Evolutionary conservation across 352 stramenopile genomes (phyloP).

Genomic region (Pythium aquatile): DNA sequence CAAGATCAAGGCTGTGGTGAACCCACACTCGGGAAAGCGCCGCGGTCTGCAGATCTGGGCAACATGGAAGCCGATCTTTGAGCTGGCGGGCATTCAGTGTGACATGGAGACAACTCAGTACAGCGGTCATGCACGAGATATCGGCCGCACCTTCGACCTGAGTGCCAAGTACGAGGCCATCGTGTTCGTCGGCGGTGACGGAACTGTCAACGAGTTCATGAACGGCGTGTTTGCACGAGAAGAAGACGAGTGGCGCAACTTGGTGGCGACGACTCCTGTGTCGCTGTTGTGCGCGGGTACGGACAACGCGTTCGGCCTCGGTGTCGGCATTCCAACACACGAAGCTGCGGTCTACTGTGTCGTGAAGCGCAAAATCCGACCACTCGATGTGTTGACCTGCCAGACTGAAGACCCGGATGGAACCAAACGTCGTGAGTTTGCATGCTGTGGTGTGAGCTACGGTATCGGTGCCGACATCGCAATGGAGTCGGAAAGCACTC

Average conservation of each 20-base stretch:
- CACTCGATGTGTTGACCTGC: conserved; percentile 66
- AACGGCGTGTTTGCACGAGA: conserved; percentile 71
- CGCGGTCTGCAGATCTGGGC: conserved; percentile 62
- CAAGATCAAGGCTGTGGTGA: conserved; percentile 76
- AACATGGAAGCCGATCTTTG: conserved; percentile 55
- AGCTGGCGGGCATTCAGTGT: conserved; percentile 64
- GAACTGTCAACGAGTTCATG: conserved; percentile 85
- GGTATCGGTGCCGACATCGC: conserved; percentile 75
- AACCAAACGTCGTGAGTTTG: conserved; percentile 55
- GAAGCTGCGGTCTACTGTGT: conserved; percentile 71
- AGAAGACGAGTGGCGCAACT: conserved; percentile 67
- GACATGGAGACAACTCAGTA: conserved; percentile 78
- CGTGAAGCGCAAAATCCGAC: conserved; percentile 81
- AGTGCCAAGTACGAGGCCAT: conserved; percentile 68
- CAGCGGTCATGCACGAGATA: conserved; percentile 68
- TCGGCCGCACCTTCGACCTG: conserved; percentile 56
- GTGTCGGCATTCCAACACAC: conserved; percentile 65
- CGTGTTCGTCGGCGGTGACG: conserved; percentile 75
- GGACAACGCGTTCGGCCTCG: conserved; percentile 76
- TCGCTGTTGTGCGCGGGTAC: conserved; percentile 71
- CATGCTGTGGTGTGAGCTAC: conserved; percentile 74
- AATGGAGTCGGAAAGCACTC: conserved; percentile 65
- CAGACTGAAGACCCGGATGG: conserved; percentile 48
- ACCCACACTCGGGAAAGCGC: conserved; percentile 66
- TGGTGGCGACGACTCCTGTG: conserved; percentile 70